A percentile compares a stretch with the other conserved stretches of the same genome.
Evolutionary conservation across 176 grass and related monocot genomes (phyloP).

Genomic region (Stipa capillata): DNA sequence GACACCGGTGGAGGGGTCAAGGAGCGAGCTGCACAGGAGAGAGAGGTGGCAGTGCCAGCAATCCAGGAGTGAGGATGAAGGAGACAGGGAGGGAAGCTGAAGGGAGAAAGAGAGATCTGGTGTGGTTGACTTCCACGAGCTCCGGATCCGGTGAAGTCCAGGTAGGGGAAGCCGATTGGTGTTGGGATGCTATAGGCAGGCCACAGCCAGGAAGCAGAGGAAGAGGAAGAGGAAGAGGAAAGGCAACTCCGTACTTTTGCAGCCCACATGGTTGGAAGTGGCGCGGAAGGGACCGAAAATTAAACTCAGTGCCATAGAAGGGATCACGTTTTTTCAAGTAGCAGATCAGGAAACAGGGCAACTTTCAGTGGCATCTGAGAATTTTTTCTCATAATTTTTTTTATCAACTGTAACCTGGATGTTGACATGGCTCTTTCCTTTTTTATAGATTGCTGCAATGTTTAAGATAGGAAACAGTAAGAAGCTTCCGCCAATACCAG

Average conservation of each 20-base stretch:
- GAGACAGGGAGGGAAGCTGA: too few species aligned
- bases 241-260: conserved; percentile 17
- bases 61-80: too few species aligned
- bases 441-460: conserved; percentile 84
- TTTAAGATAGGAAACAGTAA: conserved; percentile 99
- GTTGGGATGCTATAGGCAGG: too few species aligned
- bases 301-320: background rate
- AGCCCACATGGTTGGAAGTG: conserved; percentile 1
- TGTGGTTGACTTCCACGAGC: too few species aligned
- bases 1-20: too few species aligned
- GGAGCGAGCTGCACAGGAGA: too few species aligned
- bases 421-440: background rate
- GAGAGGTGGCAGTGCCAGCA: too few species aligned
- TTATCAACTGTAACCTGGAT: background rate
- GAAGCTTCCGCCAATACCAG: conserved; percentile 86
- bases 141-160: background rate
- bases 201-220: too few species aligned
- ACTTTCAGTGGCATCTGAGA: background rate
- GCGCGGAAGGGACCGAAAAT: background rate
- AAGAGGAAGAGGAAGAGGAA: too few species aligned
- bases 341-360: background rate
- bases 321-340: background rate
- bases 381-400: background rate
- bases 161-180: too few species aligned
- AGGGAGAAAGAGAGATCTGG: too few species aligned